Percentiles rank a stretch among this genome's conserved stretches.
Conservation (phyloP, 352 stramenopile genomes). For the Aphanomyces astaci region DNA sequence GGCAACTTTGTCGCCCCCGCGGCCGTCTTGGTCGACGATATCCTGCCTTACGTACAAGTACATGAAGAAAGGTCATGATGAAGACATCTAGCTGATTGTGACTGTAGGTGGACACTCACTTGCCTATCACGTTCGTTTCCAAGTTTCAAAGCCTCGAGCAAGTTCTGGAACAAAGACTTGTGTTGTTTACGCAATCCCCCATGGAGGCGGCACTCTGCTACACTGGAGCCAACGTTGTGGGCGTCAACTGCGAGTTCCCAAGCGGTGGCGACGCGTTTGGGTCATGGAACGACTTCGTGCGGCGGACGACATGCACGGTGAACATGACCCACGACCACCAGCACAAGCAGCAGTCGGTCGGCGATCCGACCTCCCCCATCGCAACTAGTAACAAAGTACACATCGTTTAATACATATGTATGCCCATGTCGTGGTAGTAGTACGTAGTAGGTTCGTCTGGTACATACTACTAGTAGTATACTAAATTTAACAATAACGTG, state of each 20-base stretch:
- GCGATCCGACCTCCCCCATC: no score
- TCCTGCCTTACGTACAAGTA: not conserved
- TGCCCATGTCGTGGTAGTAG: no score
- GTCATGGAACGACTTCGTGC: constrained; percentile 92
- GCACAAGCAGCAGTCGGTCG: no score
- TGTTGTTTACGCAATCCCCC: not conserved
- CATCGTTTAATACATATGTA: no score
- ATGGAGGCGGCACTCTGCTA: not conserved
- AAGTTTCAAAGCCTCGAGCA: not conserved
- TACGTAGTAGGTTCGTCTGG: no score
- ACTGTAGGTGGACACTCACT: not conserved
- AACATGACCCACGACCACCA: no score
- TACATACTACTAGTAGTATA: no score
- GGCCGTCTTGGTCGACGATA: not conserved
- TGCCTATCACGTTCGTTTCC: constrained; percentile 5
- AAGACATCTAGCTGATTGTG: no score
- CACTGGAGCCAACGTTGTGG: not conserved
- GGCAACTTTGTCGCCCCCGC: constrained; percentile 4
- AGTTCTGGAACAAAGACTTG: not conserved
- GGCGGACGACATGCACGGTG: constrained; percentile 86
- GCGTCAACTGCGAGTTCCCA: constrained; percentile 4
- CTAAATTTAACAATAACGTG: no score
- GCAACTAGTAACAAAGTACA: no score
- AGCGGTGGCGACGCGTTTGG: constrained; percentile 30
- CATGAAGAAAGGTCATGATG: no score